These are phyloP conservation scores for Leccinum solheimii DNA, from an alignment of 1,284 basidiomycete species.

Conservation along the genomic window DNA sequence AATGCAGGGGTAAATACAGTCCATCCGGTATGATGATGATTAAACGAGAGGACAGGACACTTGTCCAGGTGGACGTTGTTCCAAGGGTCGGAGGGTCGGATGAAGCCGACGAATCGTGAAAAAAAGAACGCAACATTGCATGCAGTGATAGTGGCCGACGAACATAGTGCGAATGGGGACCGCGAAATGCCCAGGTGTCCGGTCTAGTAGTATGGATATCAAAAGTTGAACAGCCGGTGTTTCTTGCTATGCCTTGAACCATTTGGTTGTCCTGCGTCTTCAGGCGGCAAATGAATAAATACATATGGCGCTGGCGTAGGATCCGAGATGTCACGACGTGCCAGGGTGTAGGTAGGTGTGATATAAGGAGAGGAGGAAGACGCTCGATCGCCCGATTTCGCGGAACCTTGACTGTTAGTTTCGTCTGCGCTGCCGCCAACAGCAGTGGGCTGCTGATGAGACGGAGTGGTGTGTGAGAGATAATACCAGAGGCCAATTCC, in stretches of 20 bases:
- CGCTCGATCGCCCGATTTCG: slow-evolving; percentile 5
- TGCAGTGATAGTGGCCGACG: slow-evolving; percentile 5
- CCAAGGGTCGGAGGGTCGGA: slow-evolving; percentile 13
- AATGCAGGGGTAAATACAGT: slow-evolving; percentile 20
- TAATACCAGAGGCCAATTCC: slow-evolving; percentile 63
- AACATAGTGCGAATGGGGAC: slow-evolving; percentile 3
- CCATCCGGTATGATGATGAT: slow-evolving; percentile 21
- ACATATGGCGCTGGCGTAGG: slow-evolving; percentile 16
- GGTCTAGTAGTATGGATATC: slow-evolving; percentile 4
- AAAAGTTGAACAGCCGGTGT: slow-evolving; percentile 13
- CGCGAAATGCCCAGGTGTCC: neutral
- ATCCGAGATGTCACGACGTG: slow-evolving; percentile 25
- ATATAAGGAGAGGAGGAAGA: slow-evolving; percentile 32
- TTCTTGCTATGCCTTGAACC: slow-evolving; percentile 16
- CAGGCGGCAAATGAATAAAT: slow-evolving; percentile 6
- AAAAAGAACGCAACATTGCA: slow-evolving; percentile 5
- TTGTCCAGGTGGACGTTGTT: slow-evolving; percentile 30
- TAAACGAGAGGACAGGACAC: slow-evolving; percentile 44
- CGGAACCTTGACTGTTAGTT: slow-evolving; percentile 19
- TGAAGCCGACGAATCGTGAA: neutral
- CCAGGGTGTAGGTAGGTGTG: slow-evolving; percentile 51
- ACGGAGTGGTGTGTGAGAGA: slow-evolving; percentile 49
- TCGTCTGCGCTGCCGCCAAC: slow-evolving; percentile 69
- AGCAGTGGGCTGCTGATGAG: slow-evolving; percentile 54
- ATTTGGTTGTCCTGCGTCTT: slow-evolving; percentile 4